These are phyloP conservation scores for Spergularia bocconei DNA, from an alignment of 148 eudicot species.

Conservation along the genomic window DNA sequence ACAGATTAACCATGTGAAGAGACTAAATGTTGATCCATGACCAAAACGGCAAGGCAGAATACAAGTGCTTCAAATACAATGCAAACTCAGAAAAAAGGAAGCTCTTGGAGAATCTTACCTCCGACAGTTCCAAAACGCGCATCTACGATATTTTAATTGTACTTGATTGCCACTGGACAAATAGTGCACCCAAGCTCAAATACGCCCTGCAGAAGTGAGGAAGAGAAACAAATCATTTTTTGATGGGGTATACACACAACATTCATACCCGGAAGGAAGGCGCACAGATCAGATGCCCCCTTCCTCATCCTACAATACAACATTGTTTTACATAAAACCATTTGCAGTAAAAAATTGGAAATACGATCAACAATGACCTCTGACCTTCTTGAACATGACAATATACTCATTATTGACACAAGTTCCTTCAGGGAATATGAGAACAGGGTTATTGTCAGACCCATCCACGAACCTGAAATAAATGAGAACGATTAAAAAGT, in stretches of 20 bases:
- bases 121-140: slow-evolving; percentile 95
- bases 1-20: too few species aligned
- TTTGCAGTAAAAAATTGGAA: not conserved
- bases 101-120: slow-evolving; percentile 56
- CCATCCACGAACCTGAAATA: slow-evolving; percentile 82
- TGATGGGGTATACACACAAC: not conserved
- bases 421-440: slow-evolving; percentile 98
- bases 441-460: slow-evolving; percentile 90
- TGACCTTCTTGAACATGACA: slow-evolving; percentile 97
- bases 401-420: slow-evolving; percentile 95
- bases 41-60: slow-evolving; percentile 2
- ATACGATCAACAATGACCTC: not conserved
- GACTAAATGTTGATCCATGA: too few species aligned
- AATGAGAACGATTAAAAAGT: slow-evolving; percentile 17
- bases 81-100: slow-evolving; percentile 9
- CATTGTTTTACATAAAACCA: not conserved
- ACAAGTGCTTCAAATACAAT: not conserved
- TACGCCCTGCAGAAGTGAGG: slow-evolving; percentile 58
- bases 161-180: slow-evolving; percentile 92
- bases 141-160: slow-evolving; percentile 95
- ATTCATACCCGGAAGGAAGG: not conserved
- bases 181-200: slow-evolving; percentile 96
- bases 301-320: not conserved
- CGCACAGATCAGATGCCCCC: not conserved
- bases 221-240: slow-evolving; percentile 9